Evolutionary conservation across 768 basidiomycete genomes (phyloP).

Genomic region (Terana coerulea): DNA sequence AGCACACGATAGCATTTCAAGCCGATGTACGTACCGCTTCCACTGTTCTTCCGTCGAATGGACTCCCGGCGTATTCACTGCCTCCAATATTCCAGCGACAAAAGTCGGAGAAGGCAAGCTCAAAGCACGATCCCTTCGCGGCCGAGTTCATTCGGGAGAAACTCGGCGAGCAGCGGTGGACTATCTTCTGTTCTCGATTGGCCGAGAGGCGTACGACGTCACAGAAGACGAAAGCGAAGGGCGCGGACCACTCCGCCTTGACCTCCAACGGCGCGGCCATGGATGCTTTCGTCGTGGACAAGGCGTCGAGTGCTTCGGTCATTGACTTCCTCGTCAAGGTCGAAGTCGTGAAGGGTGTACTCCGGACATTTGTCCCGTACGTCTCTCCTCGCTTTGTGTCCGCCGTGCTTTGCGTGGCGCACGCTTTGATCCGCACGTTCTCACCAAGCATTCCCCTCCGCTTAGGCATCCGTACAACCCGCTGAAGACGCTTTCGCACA

Average conservation of each 20-base stretch:
- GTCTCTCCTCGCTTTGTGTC: conserved; percentile 19
- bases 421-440: background rate
- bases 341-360: conserved; percentile 46
- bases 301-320: conserved; percentile 35
- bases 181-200: conserved; percentile 42
- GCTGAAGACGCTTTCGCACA: conserved; percentile 43
- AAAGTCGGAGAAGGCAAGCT: conserved; percentile 12
- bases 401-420: background rate
- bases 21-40: conserved; percentile 9
- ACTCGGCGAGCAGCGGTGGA: conserved; percentile 41
- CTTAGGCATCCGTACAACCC: conserved; percentile 49
- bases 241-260: conserved; percentile 19
- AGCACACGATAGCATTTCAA: conserved; percentile 15
- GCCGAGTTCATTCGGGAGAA: conserved; percentile 42
- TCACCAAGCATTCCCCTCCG: background rate
- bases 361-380: conserved; percentile 46
- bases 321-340: conserved; percentile 53
- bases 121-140: conserved; percentile 36
- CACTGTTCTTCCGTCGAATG: background rate
- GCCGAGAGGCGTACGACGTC: conserved; percentile 42
- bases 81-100: conserved; percentile 6
- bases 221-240: conserved; percentile 34
- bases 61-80: conserved; percentile 1
- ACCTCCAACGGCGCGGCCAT: background rate
- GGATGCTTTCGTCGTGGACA: conserved; percentile 10